Base-by-base conservation (phyloP, 768 basidiomycete species). In the Boletus rex-veris region DNA sequence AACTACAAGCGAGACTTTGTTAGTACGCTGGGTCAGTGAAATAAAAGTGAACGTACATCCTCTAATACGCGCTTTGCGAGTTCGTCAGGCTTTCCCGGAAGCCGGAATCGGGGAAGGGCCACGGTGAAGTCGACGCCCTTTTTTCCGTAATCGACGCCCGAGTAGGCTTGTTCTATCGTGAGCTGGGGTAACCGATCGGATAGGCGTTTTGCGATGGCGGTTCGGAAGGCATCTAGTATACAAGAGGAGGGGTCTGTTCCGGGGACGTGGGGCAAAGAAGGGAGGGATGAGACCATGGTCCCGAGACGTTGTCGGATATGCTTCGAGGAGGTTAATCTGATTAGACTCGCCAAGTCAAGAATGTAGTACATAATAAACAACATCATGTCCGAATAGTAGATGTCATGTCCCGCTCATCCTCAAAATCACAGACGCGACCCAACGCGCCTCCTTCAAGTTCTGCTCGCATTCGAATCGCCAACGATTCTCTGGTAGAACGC, bases 51-150 rank as follows among this genome's bases (percentile, higher is more conserved):
- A 76, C 83, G 62, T 58, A 93, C 94, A 64, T 84, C 77, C 37
- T 77, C 80, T n/a, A 86, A 75, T 36, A 98, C 86, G 66, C 82
- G 81, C 47, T 80, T 74, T 0, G 88, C 92, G 15, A 88, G 76
- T 31, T 86, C 86, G 40, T 93, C 88, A 0, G 88, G 79, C 66
- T 93, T 93, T 18, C 84, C 92, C 8, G 86, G 85, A 24, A 96
- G 74, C 52, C 90, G 79, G 74, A 95, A 98, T 57, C 95, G 82
- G n/a, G 94, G 90, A 45, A 98, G 71, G 1, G 96, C 93, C 18
- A 98, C 82, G 0, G 89, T 88, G 61, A 97, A 93, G 73, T 98
- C 96, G 42, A 80, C 85, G n/a, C 90, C 92, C 71, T 95, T 95
- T 74, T 95, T 92, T 35, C 90, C 92, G 58, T 87, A 90, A 67